phyloP scores from a whole-genome alignment of 1,284 basidiomycete species.

The Sporisorium sorghi region DNA sequence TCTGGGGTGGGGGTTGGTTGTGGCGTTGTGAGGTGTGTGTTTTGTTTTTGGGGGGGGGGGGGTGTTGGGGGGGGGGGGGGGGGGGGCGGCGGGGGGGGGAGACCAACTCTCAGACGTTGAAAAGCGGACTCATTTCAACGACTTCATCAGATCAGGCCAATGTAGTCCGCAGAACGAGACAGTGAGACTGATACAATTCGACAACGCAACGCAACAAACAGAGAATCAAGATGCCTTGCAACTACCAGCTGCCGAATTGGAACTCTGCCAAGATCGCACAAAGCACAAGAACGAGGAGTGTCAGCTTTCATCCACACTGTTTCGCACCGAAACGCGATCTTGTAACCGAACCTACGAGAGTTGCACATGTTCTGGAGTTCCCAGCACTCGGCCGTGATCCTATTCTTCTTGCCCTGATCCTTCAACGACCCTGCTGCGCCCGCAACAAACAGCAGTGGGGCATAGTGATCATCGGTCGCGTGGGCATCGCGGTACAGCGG shows the following conservation, averaged over 20 bases:
- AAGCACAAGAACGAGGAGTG: background rate
- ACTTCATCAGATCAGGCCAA: no score
- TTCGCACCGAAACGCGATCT: background rate
- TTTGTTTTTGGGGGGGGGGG: no score
- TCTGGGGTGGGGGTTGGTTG: no score
- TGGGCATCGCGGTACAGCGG: slow-evolving; percentile 62
- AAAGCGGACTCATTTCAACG: no score
- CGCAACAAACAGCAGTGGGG: slow-evolving; percentile 51
- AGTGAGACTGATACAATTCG: no score
- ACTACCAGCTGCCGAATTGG: slow-evolving; percentile 28
- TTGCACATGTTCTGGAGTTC: slow-evolving; percentile 61
- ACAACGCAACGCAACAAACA: background rate
- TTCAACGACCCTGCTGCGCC: slow-evolving; percentile 54
- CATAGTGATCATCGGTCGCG: slow-evolving; percentile 62
- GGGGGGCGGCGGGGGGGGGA: no score
- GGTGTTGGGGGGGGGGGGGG: no score
- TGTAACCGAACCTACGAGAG: slow-evolving; percentile 12
- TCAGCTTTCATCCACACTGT: background rate
- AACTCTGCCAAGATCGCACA: slow-evolving; percentile 11
- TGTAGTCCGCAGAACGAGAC: no score
- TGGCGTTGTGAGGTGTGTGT: no score
- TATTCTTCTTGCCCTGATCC: slow-evolving; percentile 55
- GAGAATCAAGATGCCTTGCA: background rate
- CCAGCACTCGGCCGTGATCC: slow-evolving; percentile 58
- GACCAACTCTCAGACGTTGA: no score